Evolutionary conservation across 228 moss, liverwort and hornwort species (phyloP), one percentile per base, ranked within the genome.

Genomic region (Sphagnum fallax): DNA sequence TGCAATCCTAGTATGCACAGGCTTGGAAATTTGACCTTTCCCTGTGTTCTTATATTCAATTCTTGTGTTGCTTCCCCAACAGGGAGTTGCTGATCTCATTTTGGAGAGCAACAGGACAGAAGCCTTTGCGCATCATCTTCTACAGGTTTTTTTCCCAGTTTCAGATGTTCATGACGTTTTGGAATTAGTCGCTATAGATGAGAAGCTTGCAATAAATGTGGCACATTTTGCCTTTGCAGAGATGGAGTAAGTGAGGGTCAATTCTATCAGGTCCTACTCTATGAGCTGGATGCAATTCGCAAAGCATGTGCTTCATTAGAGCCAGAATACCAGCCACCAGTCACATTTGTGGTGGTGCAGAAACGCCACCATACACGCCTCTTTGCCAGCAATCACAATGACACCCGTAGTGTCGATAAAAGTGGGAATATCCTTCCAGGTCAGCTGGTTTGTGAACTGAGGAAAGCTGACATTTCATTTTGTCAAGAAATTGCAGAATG

Each of bases 171-270:
- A 16, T 62, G 62, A 62, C 18, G 13, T 16, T 62, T 16, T 47
- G 50, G 70, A 61, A 52, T 51, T 69, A 32, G 32, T 32, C 2
- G 32, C 32, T 32, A 32, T 32, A 32, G 32, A 32, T 32, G 32
- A 32, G 32, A 32, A 32, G 2, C 47, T 64, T 64, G 64, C 9
- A 64, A 32, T 64, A 10, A 16, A 13, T 64, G 64, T 10, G 10
- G 64, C 16, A 32, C 11, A 58, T 58, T 58, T 58, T 13, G 67
- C 65, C 4, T 68, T 13, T 65, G 48, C 76, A 98, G 97, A 74
- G 97, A 98, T 73, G 97, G 97, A 53, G 97, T 98, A 0, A 93
- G 93, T 53, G 97, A 98, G 71, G 97, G 97, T 4, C 97, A 98
- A 65, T 98, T 98, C 50, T 98, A 91, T 32, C 97, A 98, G 78